These are phyloP conservation scores for Tubosaeta brunneosetosa DNA, from an alignment of 768 basidiomycete species.

Conservation along the genomic window DNA sequence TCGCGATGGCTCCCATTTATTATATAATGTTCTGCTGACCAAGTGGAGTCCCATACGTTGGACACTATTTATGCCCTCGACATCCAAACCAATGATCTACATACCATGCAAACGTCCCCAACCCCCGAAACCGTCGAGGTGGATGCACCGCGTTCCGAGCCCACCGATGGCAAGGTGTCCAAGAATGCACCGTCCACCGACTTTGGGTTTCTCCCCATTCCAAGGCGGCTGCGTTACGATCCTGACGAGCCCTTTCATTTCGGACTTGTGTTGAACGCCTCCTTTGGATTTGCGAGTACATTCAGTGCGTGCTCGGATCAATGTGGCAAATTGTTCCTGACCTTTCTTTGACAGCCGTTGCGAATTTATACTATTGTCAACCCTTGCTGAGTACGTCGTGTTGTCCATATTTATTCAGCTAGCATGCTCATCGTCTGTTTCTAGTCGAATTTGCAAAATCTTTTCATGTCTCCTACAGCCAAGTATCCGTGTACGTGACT, in stretches of 20 bases:
- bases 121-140: not conserved
- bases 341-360: slow-evolving; percentile 39
- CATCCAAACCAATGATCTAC: not conserved
- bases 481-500: slow-evolving; percentile 30
- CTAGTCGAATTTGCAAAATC: slow-evolving; percentile 35
- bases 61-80: slow-evolving; percentile 12
- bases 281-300: slow-evolving; percentile 63
- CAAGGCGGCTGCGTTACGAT: slow-evolving; percentile 49
- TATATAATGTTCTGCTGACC: not conserved
- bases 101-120: slow-evolving; percentile 14
- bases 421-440: not conserved
- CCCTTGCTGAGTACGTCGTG: slow-evolving; percentile 61
- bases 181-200: slow-evolving; percentile 33
- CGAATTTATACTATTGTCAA: slow-evolving; percentile 84
- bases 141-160: not conserved
- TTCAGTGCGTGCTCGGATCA: slow-evolving; percentile 20
- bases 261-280: slow-evolving; percentile 46
- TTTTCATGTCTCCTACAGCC: slow-evolving; percentile 35
- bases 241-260: slow-evolving; percentile 48
- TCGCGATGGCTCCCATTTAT: not conserved
- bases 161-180: not conserved
- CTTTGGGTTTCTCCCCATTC: slow-evolving; percentile 63
- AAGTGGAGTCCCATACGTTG: not conserved
- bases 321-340: not conserved
- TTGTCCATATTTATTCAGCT: not conserved